phyloP scores from a whole-genome alignment of 306 rosid genomes.

The Cucurbita ficifolia region DNA sequence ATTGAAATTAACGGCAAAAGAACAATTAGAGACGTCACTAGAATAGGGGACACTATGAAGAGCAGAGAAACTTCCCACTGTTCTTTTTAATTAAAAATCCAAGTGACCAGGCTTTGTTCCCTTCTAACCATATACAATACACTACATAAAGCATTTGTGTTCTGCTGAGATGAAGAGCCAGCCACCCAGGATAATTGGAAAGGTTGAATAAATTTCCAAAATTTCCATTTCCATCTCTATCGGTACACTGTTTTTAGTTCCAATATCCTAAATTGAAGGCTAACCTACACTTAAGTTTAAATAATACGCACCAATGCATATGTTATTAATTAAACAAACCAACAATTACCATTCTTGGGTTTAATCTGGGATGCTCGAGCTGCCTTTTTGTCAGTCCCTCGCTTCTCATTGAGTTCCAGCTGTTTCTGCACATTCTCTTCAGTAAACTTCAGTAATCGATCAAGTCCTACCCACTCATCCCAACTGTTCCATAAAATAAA shows the following conservation, averaged over 20 bases:
- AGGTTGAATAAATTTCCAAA: background rate
- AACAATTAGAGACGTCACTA: background rate
- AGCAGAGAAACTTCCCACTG: background rate
- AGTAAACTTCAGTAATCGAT: slow-evolving; percentile 50
- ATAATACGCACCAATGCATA: background rate
- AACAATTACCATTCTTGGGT: slow-evolving; percentile 26
- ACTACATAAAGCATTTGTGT: background rate
- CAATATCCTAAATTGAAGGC: background rate
- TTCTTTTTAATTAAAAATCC: background rate
- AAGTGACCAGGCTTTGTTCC: background rate
- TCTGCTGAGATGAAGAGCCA: background rate
- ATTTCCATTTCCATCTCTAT: background rate
- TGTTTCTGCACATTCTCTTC: slow-evolving; percentile 41
- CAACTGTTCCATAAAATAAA: slow-evolving; percentile 31
- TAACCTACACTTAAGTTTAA: background rate
- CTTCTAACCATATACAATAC: background rate
- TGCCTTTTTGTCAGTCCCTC: slow-evolving; percentile 29
- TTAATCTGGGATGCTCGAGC: slow-evolving; percentile 22
- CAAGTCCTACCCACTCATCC: slow-evolving; percentile 79
- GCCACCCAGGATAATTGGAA: background rate
- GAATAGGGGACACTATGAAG: background rate
- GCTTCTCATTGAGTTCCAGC: slow-evolving; percentile 14
- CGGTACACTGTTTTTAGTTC: background rate
- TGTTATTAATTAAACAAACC: background rate
- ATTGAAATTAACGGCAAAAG: background rate